A percentile compares a stretch with the other conserved stretches of the same genome.
phyloP scores from a whole-genome alignment of 257 asterid species.

The Paraleonurus japonicus region DNA sequence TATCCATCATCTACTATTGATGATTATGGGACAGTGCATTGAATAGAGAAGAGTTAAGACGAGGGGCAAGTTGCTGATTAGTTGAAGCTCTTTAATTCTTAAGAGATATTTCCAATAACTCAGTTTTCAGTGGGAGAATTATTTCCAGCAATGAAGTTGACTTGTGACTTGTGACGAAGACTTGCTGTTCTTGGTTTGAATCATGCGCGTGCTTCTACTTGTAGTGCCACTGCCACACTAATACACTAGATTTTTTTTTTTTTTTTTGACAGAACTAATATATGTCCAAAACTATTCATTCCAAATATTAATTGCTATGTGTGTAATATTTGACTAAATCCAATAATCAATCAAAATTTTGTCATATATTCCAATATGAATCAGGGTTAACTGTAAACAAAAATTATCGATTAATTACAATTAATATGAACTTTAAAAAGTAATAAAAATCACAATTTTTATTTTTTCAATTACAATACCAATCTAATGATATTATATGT shows the following conservation, averaged over 20 bases:
- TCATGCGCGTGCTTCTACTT: too few species aligned
- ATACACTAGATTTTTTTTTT: background rate
- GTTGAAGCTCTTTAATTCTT: conserved; percentile 31
- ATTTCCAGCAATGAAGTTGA: background rate
- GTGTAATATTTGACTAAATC: background rate
- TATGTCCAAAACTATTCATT: background rate
- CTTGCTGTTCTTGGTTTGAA: too few species aligned
- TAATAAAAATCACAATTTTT: too few species aligned
- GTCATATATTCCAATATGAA: too few species aligned
- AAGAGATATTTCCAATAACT: background rate
- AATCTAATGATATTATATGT: too few species aligned
- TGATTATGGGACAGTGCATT: background rate
- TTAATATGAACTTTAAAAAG: too few species aligned
- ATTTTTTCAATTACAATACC: too few species aligned
- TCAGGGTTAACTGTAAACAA: background rate
- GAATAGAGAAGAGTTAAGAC: background rate
- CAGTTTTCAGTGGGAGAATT: background rate
- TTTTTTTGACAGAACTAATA: too few species aligned
- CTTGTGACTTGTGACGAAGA: background rate
- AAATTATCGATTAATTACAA: too few species aligned
- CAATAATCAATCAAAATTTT: background rate
- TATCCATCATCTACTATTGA: background rate
- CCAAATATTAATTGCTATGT: background rate
- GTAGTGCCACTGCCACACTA: too few species aligned
- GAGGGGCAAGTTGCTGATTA: conserved; percentile 22